Conservation (phyloP, 2,329 filamentous ascomycete species). For the Colletotrichum trifolii region DNA sequence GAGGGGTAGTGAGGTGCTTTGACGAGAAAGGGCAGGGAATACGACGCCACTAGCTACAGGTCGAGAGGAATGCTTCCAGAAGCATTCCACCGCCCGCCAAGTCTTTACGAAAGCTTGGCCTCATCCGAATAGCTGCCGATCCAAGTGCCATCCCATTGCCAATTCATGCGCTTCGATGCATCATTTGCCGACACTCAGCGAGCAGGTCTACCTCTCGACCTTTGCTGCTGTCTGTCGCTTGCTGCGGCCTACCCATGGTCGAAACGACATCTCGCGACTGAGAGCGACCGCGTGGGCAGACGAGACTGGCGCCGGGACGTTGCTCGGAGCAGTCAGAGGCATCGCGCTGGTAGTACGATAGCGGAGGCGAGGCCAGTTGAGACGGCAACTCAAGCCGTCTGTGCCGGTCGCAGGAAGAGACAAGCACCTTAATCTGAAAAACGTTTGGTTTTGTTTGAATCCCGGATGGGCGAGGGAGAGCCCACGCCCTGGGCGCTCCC, state of each 20-base stretch:
- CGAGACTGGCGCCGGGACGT: not conserved
- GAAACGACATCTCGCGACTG: not conserved
- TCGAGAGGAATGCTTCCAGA: conserved; percentile 10
- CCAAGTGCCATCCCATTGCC: conserved; percentile 20
- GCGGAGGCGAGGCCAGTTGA: not conserved
- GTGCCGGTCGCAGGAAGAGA: not conserved
- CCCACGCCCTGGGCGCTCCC: conserved; percentile 5
- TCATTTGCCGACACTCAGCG: not conserved
- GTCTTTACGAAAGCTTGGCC: conserved; percentile 19
- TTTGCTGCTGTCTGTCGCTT: not conserved
- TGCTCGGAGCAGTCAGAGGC: too few relatives aligned
- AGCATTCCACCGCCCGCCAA: conserved; percentile 23
- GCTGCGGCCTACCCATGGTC: not conserved
- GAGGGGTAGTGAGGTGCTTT: not conserved
- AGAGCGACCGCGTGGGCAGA: not conserved
- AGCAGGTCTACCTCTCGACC: conserved; percentile 1
- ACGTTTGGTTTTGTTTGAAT: not conserved
- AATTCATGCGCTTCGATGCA: conserved; percentile 16
- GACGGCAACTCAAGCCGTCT: conserved; percentile 4
- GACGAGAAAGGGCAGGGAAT: conserved; percentile 10
- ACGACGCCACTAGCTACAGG: not conserved
- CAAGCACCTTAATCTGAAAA: conserved; percentile 7
- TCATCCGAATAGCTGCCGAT: conserved; percentile 8
- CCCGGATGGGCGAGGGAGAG: not conserved
- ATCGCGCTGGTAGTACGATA: too few relatives aligned